A percentile compares a stretch with the other conserved stretches of the same genome.
Evolutionary conservation across 2,329 filamentous ascomycete species (phyloP).

Genomic region (Cordyceps cateniannulata): DNA sequence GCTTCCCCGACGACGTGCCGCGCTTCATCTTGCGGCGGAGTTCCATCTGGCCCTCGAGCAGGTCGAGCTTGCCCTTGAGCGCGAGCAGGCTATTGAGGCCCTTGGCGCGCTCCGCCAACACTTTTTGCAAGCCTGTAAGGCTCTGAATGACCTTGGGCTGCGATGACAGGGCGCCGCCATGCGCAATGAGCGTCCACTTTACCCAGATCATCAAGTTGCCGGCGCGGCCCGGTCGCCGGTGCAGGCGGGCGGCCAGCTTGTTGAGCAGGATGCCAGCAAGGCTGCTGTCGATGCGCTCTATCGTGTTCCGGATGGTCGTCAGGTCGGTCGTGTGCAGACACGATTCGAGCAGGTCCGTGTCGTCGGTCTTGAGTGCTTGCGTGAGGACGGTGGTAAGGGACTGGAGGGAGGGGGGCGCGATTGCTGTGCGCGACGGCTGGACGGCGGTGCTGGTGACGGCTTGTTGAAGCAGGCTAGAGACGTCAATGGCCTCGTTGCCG

Average conservation of each 20-base stretch:
- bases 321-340: slow-evolving; percentile 78
- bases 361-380: slow-evolving; percentile 88
- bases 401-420: slow-evolving; percentile 62
- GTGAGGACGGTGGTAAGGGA: slow-evolving; percentile 89
- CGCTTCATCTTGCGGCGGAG: slow-evolving; percentile 65
- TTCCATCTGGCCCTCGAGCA: slow-evolving; percentile 85
- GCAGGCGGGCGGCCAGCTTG: slow-evolving; percentile 79
- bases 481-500: slow-evolving; percentile 69
- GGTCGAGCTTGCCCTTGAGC: slow-evolving; percentile 90
- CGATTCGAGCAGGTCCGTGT: slow-evolving; percentile 81
- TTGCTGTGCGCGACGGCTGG: slow-evolving; percentile 38
- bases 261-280: slow-evolving; percentile 73
- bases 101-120: slow-evolving; percentile 78
- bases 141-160: slow-evolving; percentile 77
- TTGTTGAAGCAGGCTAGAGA: slow-evolving; percentile 53
- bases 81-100: slow-evolving; percentile 77
- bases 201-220: slow-evolving; percentile 92
- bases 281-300: slow-evolving; percentile 81
- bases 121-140: slow-evolving; percentile 73
- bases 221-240: slow-evolving; percentile 80
- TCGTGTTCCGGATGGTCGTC: slow-evolving; percentile 74
- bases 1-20: slow-evolving; percentile 28
- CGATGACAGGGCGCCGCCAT: slow-evolving; percentile 83
- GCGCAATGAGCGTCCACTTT: slow-evolving; percentile 86
- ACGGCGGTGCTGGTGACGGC: slow-evolving; percentile 25